phyloP scores from a whole-genome alignment of 768 basidiomycete species.

The Tylopilus vinaceipallidus region DNA sequence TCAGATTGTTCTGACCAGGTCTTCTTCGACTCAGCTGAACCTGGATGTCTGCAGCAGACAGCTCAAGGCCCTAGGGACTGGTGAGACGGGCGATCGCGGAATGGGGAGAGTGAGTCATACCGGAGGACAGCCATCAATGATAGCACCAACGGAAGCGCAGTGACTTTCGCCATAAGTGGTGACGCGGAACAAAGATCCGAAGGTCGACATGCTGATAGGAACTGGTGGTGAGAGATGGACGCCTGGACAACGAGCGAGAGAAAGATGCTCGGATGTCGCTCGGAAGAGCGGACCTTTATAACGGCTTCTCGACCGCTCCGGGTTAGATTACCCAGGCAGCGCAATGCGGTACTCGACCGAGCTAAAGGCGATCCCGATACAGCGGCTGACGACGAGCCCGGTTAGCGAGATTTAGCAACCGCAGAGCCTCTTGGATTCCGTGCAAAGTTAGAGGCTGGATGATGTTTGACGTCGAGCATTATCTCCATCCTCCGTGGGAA shows the following conservation, averaged over 20 bases:
- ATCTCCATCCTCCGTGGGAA: constrained; percentile 25
- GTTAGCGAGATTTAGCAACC: background rate
- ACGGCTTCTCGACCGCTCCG: background rate
- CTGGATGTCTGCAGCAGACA: constrained; percentile 85
- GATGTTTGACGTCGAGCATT: background rate
- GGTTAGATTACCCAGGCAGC: constrained; percentile 7
- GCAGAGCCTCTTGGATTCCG: constrained; percentile 3
- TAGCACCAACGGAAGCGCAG: constrained; percentile 94
- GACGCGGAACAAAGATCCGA: constrained; percentile 87
- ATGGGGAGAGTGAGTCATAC: constrained; percentile 44
- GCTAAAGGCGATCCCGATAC: constrained; percentile 12
- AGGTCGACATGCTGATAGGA: constrained; percentile 74
- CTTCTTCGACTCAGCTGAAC: constrained; percentile 85
- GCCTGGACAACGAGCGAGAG: constrained; percentile 1
- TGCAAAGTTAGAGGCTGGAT: background rate
- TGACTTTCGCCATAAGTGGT: constrained; percentile 99
- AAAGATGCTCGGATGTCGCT: constrained; percentile 1
- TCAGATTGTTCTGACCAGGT: constrained; percentile 95
- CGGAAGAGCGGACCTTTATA: constrained; percentile 29
- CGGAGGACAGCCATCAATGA: constrained; percentile 96
- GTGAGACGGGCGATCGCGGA: constrained; percentile 13
- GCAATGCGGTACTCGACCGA: constrained; percentile 26
- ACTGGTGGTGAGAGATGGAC: constrained; percentile 16
- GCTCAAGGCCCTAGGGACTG: constrained; percentile 66
- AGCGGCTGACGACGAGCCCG: background rate